These are phyloP conservation scores for Babjeviella inositovora DNA, from an alignment of 805 yeast species.

Conservation along the genomic window DNA sequence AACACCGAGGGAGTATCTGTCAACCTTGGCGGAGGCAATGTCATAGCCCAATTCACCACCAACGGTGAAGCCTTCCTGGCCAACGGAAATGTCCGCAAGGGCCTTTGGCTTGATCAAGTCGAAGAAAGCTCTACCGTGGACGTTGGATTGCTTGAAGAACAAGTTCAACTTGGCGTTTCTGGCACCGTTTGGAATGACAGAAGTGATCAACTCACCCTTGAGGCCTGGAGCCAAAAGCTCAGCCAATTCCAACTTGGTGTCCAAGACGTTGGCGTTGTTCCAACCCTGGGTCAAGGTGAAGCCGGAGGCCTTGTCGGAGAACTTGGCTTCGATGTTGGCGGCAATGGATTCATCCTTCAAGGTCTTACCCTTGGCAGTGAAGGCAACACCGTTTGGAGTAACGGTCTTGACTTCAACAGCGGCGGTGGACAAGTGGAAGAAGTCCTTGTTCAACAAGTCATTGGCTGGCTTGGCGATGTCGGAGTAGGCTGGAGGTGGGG, in stretches of 20 bases:
- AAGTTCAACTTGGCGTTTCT: conserved; percentile 84
- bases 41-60: conserved; percentile 98
- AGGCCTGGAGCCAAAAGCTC: conserved; percentile 92
- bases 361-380: conserved; percentile 86
- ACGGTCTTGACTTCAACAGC: conserved; percentile 78
- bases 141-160: conserved; percentile 82
- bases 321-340: conserved; percentile 83
- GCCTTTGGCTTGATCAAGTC: conserved; percentile 91
- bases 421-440: conserved; percentile 83
- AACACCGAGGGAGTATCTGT: conserved; percentile 85
- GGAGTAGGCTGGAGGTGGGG: conserved; percentile 80
- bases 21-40: conserved; percentile 80
- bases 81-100: conserved; percentile 87
- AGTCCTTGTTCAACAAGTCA: conserved; percentile 80
- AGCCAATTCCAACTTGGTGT: conserved; percentile 84
- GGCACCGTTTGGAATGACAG: conserved; percentile 70
- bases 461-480: conserved; percentile 89
- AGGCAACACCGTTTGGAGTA: conserved; percentile 93
- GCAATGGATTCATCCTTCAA: conserved; percentile 69
- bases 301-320: conserved; percentile 84
- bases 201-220: conserved; percentile 81
- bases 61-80: conserved; percentile 91
- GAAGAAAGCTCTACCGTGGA: conserved; percentile 88
- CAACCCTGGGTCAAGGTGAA: conserved; percentile 94
- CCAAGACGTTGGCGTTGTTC: conserved; percentile 85